Evolutionary conservation across 306 rosid species (phyloP), one percentile per base, ranked within the genome.

Genomic region (Rosa lucieae): DNA sequence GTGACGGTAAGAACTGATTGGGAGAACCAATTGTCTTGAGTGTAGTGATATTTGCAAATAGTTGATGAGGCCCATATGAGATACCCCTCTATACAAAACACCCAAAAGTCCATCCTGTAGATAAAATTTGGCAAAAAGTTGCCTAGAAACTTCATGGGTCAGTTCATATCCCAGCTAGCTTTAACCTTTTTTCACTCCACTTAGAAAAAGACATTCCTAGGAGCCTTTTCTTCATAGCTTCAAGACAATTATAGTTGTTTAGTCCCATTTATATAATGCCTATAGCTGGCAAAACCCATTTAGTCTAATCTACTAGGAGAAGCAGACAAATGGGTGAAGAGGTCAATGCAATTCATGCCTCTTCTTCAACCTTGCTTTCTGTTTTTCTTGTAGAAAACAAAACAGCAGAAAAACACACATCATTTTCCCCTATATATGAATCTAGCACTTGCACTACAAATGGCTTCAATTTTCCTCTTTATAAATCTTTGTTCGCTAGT

Each of bases 321-420:
- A 78, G 76, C 79, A 80, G 84, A 88, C 88, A 82, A 87, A 85
- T 82, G 0, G 59, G 77, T 18, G 84, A 82, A 87, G 70, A 46
- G 85, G 89, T 89, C 87, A 89, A 86, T 82, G 84, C 84, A 89
- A 86, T 80, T 80, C 70, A 56, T 75, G 83, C 61, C 39, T 82
- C 86, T 63, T 80, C 82, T 58, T 76, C 78, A 29, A 51, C 78
- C 12, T 74, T 42, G 23, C 61, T 26, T 58, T 59, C 75, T 67
- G 32, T 84, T 81, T 59, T 39, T 52, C 75, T 79, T 56, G 80
- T 29, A 84, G 68, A 76, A 79, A 81, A 77, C 80, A 29, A 72
- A 62, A 18, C 44, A 4, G 21, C 51, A 82, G 59, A 73, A 77
- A 76, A 73, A 79, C 75, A 66, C 83, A 75, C 32, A 62, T 69